A percentile compares a stretch with the other conserved stretches of the same genome.
These are phyloP conservation scores for Blastobotrys parvus DNA, from an alignment of 805 yeast genomes.

Conservation along the genomic window DNA sequence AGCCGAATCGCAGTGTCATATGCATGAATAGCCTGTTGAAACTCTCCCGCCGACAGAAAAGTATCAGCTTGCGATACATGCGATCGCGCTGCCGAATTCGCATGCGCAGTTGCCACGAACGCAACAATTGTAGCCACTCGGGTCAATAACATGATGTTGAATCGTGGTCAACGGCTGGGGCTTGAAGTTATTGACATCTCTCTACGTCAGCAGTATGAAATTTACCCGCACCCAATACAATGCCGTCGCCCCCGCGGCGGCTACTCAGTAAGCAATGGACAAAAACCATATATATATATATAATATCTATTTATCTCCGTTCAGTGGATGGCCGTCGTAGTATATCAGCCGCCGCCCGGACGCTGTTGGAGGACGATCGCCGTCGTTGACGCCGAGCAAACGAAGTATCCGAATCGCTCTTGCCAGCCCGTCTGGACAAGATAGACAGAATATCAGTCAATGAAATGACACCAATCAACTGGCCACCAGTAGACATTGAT, in stretches of 20 bases:
- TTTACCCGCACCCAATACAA: no score
- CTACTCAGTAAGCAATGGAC: no score
- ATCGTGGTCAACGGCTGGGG: no score
- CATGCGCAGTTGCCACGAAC: no score
- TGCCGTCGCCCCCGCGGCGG: no score
- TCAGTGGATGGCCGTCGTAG: neutral
- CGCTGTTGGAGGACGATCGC: constrained; percentile 16
- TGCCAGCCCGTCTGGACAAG: constrained; percentile 68
- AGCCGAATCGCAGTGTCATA: constrained; percentile 23
- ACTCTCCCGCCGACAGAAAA: constrained; percentile 10
- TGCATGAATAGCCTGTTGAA: constrained; percentile 11
- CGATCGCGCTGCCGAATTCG: neutral
- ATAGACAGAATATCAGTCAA: constrained; percentile 82
- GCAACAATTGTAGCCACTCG: no score
- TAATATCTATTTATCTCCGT: no score
- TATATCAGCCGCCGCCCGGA: constrained; percentile 9
- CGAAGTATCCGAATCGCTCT: constrained; percentile 62
- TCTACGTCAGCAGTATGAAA: no score
- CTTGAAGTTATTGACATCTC: no score
- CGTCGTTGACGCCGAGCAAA: constrained; percentile 86
- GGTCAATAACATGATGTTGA: no score
- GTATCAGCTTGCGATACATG: constrained; percentile 9
- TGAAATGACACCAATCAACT: constrained; percentile 83
- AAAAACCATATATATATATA: no score
- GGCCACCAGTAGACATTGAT: constrained; percentile 43